A percentile compares a stretch with the other conserved stretches of the same genome.
Conservation (phyloP, 345 rosid genomes). For the Streptanthus diversifolius region DNA sequence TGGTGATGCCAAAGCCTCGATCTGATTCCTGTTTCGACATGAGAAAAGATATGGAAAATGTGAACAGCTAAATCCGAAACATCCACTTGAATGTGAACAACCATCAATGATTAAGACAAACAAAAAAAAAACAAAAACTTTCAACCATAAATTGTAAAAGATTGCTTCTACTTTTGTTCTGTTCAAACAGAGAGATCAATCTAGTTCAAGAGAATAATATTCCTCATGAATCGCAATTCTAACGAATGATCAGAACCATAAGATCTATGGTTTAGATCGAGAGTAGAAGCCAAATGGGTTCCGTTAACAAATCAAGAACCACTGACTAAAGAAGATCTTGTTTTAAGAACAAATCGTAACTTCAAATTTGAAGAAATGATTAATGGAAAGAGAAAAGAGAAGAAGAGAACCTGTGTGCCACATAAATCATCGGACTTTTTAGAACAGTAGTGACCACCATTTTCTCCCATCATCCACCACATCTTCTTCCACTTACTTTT, state of each 20-base stretch:
- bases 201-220: background rate
- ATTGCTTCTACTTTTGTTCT: background rate
- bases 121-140: background rate
- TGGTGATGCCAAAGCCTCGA: constrained; percentile 69
- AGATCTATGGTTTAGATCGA: constrained; percentile 18
- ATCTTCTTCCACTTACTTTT: constrained; percentile 38
- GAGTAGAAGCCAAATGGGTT: background rate
- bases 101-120: background rate
- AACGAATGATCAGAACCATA: background rate
- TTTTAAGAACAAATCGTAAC: background rate
- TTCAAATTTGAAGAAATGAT: background rate
- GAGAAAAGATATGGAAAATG: background rate
- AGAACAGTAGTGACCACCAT: constrained; percentile 87
- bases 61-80: background rate
- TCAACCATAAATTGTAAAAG: background rate
- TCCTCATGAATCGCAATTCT: no score
- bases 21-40: constrained; percentile 61
- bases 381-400: background rate
- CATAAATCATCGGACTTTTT: constrained; percentile 90
- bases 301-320: background rate
- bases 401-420: constrained; percentile 72
- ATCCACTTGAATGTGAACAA: background rate
- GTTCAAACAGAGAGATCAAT: background rate
- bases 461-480: constrained; percentile 99
- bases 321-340: constrained; percentile 23